Evolutionary conservation across 2,329 filamentous ascomycete species (phyloP).

Genomic region (Talaromyces funiculosus): DNA sequence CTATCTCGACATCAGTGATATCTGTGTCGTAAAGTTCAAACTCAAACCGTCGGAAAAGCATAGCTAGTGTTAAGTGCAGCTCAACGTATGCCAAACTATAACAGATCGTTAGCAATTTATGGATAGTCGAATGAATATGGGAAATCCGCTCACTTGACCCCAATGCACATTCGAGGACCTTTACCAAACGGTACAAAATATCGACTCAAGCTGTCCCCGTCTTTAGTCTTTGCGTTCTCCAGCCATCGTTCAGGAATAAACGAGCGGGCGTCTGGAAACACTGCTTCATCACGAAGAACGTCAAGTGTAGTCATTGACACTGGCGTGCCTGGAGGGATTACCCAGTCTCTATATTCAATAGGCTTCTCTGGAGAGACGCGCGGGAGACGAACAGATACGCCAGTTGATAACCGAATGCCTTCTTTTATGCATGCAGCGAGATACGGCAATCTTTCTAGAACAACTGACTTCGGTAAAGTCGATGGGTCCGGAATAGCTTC

Average conservation of each 20-base stretch:
- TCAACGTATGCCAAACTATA: conserved; percentile 15
- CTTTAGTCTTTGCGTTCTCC: not conserved
- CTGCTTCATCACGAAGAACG: not conserved
- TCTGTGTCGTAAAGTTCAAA: not conserved
- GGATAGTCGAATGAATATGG: too few species aligned
- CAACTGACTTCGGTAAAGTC: not conserved
- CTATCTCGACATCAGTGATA: not conserved
- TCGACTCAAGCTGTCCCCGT: not conserved
- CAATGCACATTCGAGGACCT: not conserved
- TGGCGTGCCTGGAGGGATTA: not conserved
- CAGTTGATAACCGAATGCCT: not conserved
- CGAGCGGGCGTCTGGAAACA: not conserved
- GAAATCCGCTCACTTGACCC: not conserved
- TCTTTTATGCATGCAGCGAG: not conserved
- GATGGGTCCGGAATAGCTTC: not conserved
- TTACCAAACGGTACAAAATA: not conserved
- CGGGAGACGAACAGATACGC: not conserved
- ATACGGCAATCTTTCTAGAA: not conserved
- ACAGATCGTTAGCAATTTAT: too few species aligned
- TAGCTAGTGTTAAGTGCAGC: conserved; percentile 11
- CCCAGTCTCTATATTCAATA: not conserved
- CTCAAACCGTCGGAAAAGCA: not conserved
- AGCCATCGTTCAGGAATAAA: not conserved
- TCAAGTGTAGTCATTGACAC: not conserved
- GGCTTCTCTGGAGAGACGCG: not conserved